A percentile compares a stretch with the other conserved stretches of the same genome.
These are phyloP conservation scores for Penicillium mononematosum DNA, from an alignment of 495 filamentous ascomycete genomes.

Conservation along the genomic window DNA sequence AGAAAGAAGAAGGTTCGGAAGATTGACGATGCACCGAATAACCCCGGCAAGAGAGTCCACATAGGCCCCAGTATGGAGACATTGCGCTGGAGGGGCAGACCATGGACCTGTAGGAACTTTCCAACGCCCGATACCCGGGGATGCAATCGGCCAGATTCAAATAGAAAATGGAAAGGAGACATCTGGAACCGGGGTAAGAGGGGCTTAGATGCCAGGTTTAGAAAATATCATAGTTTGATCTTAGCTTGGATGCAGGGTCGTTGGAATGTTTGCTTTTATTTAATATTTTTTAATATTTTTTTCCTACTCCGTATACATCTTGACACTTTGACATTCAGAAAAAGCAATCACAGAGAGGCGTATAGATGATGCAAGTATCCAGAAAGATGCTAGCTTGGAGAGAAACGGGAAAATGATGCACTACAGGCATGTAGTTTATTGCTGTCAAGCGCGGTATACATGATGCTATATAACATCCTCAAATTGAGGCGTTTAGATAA, in stretches of 20 bases:
- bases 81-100: background rate
- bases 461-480: background rate
- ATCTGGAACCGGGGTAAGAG: background rate
- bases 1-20: slow-evolving; percentile 6
- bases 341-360: slow-evolving; percentile 4
- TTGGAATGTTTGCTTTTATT: background rate
- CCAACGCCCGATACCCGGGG: slow-evolving; percentile 15
- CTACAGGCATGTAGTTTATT: background rate
- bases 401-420: background rate
- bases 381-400: background rate
- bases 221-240: background rate
- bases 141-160: slow-evolving; percentile 19
- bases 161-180: slow-evolving; percentile 11
- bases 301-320: background rate
- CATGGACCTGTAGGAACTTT: slow-evolving; percentile 10
- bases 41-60: background rate
- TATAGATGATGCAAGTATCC: slow-evolving; percentile 6
- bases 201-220: background rate
- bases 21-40: background rate
- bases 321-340: background rate
- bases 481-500: background rate
- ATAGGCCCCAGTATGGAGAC: background rate
- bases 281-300: background rate
- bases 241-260: background rate
- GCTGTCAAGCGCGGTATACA: background rate